Conservation (phyloP, 768 basidiomycete species). For the Galerina marginata region DNA sequence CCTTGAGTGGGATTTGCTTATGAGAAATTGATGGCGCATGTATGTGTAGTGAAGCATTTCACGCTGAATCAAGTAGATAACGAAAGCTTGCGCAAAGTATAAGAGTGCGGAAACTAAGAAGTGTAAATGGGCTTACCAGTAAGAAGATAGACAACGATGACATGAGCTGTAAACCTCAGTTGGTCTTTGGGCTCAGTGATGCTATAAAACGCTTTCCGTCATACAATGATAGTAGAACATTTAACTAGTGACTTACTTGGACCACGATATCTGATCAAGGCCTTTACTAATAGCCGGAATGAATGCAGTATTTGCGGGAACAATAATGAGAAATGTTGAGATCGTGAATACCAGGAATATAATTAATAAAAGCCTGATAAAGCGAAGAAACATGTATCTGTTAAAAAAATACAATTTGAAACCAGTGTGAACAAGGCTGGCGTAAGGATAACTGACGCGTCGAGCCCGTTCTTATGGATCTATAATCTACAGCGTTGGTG, state of each 20-base stretch:
- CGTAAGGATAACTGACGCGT: constrained; percentile 52
- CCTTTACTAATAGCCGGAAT: constrained; percentile 37
- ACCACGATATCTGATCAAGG: constrained; percentile 55
- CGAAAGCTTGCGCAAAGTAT: constrained; percentile 48
- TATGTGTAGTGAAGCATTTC: constrained; percentile 64
- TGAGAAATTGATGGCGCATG: constrained; percentile 62
- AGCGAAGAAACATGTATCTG: constrained; percentile 63
- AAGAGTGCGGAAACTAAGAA: background rate
- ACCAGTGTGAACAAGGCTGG: constrained; percentile 32
- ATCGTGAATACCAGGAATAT: constrained; percentile 61
- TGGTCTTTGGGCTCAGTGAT: constrained; percentile 41
- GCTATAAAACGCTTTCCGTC: constrained; percentile 25
- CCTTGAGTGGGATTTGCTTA: constrained; percentile 60
- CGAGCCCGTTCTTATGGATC: constrained; percentile 67
- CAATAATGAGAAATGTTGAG: constrained; percentile 64
- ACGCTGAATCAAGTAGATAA: constrained; percentile 60
- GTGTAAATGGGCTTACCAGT: constrained; percentile 43
- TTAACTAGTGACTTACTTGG: constrained; percentile 43
- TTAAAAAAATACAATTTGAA: background rate
- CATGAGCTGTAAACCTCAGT: constrained; percentile 59
- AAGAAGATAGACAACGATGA: constrained; percentile 54
- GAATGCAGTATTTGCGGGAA: constrained; percentile 60
- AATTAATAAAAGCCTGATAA: constrained; percentile 64
- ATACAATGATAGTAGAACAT: background rate
- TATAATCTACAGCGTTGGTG: constrained; percentile 20